These are phyloP conservation scores for Penicillium crystallinum DNA, from an alignment of 495 filamentous ascomycete genomes.

Conservation along the genomic window DNA sequence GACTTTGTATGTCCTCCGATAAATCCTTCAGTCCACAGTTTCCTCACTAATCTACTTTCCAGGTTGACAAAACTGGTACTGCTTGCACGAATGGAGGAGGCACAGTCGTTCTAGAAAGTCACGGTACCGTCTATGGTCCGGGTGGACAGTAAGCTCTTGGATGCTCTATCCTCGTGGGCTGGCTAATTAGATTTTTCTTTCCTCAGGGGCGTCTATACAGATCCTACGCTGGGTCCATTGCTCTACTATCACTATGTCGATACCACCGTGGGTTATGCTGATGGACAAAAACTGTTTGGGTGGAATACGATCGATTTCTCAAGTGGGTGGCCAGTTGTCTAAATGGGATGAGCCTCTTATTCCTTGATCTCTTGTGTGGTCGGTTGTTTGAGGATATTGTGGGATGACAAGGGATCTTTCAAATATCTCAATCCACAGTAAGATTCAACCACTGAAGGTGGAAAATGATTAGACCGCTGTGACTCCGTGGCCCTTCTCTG, in stretches of 20 bases:
- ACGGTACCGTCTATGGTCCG: conserved; percentile 64
- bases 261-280: conserved; percentile 58
- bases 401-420: too few species aligned
- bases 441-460: too few species aligned
- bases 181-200: too few species aligned
- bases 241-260: conserved; percentile 72
- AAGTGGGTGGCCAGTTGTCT: conserved; percentile 61
- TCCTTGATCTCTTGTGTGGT: too few species aligned
- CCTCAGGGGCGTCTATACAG: conserved; percentile 43
- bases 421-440: too few species aligned
- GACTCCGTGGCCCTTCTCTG: too few species aligned
- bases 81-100: conserved; percentile 59
- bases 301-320: conserved; percentile 62
- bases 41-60: not conserved
- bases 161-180: too few species aligned
- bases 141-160: conserved; percentile 56
- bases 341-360: not conserved
- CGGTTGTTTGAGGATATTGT: too few species aligned
- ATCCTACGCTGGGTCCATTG: conserved; percentile 45
- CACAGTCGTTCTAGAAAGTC: conserved; percentile 56
- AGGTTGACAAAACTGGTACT: conserved; percentile 53
- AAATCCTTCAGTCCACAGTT: not conserved
- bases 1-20: conserved; percentile 41
- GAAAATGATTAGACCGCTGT: too few species aligned
- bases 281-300: conserved; percentile 61